These are phyloP conservation scores for Fraxinus cuspidata DNA, from an alignment of 257 asterid species.

Conservation along the genomic window DNA sequence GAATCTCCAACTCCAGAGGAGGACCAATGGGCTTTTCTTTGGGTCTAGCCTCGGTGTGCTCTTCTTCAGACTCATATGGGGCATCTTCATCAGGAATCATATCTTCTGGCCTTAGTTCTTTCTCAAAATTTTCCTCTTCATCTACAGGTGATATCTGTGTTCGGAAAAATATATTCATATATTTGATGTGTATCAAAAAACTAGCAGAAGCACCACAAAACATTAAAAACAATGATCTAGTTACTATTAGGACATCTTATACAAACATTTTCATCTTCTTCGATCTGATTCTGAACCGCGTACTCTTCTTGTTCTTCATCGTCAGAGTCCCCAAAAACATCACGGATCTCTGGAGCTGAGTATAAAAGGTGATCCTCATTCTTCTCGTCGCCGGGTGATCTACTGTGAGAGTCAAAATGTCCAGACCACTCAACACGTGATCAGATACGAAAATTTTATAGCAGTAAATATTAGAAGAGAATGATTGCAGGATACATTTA, in stretches of 20 bases:
- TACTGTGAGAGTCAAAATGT: constrained; percentile 26
- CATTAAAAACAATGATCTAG: constrained; percentile 12
- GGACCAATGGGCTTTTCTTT: constrained; percentile 96
- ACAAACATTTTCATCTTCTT: constrained; percentile 58
- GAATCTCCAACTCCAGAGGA: constrained; percentile 91
- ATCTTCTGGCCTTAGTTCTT: constrained; percentile 81
- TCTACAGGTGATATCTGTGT: constrained; percentile 71
- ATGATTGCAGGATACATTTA: neutral
- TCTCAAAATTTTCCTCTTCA: constrained; percentile 70
- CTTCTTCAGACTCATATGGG: constrained; percentile 84
- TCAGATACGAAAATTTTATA: neutral
- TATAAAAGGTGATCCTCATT: constrained; percentile 55
- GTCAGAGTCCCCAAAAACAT: constrained; percentile 89
- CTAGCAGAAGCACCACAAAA: constrained; percentile 16
- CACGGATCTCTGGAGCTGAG: constrained; percentile 85
- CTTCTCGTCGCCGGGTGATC: constrained; percentile 55
- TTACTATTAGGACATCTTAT: constrained; percentile 21
- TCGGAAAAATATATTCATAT: constrained; percentile 10
- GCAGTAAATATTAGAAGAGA: neutral
- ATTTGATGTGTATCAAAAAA: constrained; percentile 12
- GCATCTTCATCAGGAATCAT: constrained; percentile 89
- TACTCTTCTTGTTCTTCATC: constrained; percentile 71
- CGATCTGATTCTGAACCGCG: constrained; percentile 53
- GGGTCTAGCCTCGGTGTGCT: constrained; percentile 56
- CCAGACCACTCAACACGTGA: constrained; percentile 1